These are phyloP conservation scores for Clarireedia monteithiana DNA, from an alignment of 2,329 filamentous ascomycete genomes.

Conservation along the genomic window DNA sequence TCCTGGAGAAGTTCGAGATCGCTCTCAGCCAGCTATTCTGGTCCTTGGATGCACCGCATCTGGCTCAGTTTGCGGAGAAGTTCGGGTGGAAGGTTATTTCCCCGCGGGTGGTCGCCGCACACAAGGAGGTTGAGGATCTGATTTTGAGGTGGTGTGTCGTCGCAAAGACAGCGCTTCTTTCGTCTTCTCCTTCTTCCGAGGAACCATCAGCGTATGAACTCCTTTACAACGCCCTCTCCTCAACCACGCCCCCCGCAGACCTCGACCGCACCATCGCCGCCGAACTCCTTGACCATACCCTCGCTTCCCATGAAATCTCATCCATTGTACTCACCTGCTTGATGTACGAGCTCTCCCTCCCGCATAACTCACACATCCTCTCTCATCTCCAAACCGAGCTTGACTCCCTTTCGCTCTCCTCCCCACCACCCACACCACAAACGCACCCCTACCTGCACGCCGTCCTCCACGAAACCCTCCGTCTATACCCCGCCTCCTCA, in stretches of 20 bases:
- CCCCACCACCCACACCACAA: conserved; percentile 33
- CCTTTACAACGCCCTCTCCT: neutral
- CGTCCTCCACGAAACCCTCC: conserved; percentile 47
- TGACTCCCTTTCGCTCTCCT: neutral
- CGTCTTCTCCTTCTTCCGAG: too few relatives aligned
- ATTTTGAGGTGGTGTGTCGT: neutral
- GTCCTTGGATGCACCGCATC: neutral
- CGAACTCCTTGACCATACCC: conserved; percentile 66
- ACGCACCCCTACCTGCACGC: conserved; percentile 43
- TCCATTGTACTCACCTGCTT: conserved; percentile 58
- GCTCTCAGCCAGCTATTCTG: neutral
- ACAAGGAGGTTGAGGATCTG: neutral
- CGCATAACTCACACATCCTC: conserved; percentile 21
- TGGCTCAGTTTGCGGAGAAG: neutral
- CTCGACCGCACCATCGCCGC: conserved; percentile 41
- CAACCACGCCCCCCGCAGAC: neutral
- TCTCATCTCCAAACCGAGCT: conserved; percentile 16
- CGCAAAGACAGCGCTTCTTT: neutral
- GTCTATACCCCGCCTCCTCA: conserved; percentile 45
- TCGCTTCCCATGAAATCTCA: conserved; percentile 69
- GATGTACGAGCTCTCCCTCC: conserved; percentile 45
- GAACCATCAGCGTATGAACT: neutral
- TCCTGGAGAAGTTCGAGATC: neutral
- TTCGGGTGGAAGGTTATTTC: neutral
- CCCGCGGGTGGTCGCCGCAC: neutral